Evolutionary conservation across 2,329 filamentous ascomycete genomes (phyloP), one percentile per base, ranked within the genome.

Genomic region (Shiraia bambusicola): DNA sequence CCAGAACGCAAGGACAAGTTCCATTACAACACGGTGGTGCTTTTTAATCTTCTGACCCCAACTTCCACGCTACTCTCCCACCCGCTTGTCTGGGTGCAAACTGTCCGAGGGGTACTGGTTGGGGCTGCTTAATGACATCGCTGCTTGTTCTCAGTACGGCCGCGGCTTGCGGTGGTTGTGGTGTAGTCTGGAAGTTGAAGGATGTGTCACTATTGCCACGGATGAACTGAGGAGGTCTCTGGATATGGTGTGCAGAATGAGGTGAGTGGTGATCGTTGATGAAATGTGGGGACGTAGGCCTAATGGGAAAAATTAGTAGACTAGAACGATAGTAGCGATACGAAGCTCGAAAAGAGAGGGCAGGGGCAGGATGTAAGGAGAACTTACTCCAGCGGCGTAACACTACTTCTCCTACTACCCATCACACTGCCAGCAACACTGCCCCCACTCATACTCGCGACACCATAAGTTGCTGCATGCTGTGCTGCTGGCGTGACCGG

Each of bases 41-140:
- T n/a, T 14, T 11, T 43, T 32, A 60, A 13, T 54, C 49, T 40
- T 68, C 65, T 15, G 60, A 64, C 8, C 65, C 63, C 40, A 68
- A 47, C 34, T 62, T 61, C 65, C 65, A 68, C 44, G 63, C 54
- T 37, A 67, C 58, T n/a, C 57, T 52, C 6, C 58, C 57, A 31
- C 49, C 32, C 5, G 24, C 15, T 14, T 11, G 45, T n/a, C 42
- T 39, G 34, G 37, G 30, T 5, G 50, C 49, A 3, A 56, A 49
- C 28, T 45, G 45, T 6, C 50, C 55, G 4, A 56, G 44, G n/a
- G 51, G 47, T 37, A 63, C 34, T 3, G 61, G 61, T 40, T 58
- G 51, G 10, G 61, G 61, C 17, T 54, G 48, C 28, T 55, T 44
- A 17, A 66, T 58, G 7, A 65, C 37, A 33, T 65, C 61, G 45